These are phyloP conservation scores for Guyanaporus albipodus DNA, from an alignment of 768 basidiomycete genomes.

Conservation along the genomic window DNA sequence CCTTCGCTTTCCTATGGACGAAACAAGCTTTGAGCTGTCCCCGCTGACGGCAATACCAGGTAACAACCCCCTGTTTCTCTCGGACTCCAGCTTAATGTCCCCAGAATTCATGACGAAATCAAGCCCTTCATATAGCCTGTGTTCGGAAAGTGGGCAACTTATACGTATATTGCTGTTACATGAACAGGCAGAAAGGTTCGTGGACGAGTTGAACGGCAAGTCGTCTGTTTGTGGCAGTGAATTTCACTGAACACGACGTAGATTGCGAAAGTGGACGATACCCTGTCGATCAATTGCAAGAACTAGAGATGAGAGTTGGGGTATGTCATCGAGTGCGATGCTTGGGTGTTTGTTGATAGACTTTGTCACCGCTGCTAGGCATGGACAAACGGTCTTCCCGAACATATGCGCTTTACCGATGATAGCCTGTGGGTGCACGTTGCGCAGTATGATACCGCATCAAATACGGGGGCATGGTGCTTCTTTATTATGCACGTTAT, in stretches of 20 bases:
- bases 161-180: conserved; percentile 67
- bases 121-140: conserved; percentile 49
- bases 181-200: conserved; percentile 51
- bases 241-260: conserved; percentile 27
- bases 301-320: conserved; percentile 45
- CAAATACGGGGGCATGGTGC: conserved; percentile 78
- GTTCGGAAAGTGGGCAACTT: conserved; percentile 66
- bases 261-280: conserved; percentile 25
- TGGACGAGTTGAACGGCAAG: conserved; percentile 51
- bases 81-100: conserved; percentile 2
- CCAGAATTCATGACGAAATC: conserved; percentile 68
- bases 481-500: conserved; percentile 72
- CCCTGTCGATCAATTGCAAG: conserved; percentile 35
- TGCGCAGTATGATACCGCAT: conserved; percentile 75
- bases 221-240: conserved; percentile 1
- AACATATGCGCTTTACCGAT: conserved; percentile 66
- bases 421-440: conserved; percentile 65
- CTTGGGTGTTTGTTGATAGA: conserved; percentile 3
- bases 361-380: conserved; percentile 35
- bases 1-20: conserved; percentile 74
- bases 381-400: conserved; percentile 67
- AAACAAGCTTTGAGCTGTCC: conserved; percentile 74
- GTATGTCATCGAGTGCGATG: conserved; percentile 7
- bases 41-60: conserved; percentile 37
- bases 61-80: conserved; percentile 10